Evolutionary conservation across 805 yeast species (phyloP).

Genomic region (Zygosaccharomyces lentus): DNA sequence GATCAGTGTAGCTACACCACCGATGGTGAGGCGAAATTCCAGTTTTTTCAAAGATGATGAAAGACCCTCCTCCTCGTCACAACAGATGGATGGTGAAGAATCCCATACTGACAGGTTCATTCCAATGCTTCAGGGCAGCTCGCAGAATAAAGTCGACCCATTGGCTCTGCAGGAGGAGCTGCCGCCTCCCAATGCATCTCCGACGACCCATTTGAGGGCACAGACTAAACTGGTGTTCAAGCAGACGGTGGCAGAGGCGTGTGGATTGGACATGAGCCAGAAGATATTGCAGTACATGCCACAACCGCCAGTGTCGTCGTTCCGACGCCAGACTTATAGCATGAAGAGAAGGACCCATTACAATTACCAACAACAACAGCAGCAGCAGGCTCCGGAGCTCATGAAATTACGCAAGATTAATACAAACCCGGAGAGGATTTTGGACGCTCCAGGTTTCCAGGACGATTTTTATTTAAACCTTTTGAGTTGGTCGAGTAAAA

Average conservation of each 20-base stretch:
- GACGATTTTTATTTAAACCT: constrained; percentile 91
- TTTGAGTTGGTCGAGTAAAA: constrained; percentile 80
- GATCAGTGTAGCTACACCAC: constrained; percentile 30
- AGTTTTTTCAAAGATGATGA: constrained; percentile 34
- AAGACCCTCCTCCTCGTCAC: constrained; percentile 12
- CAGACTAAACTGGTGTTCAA: constrained; percentile 51
- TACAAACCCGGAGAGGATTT: constrained; percentile 83
- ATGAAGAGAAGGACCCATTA: constrained; percentile 32
- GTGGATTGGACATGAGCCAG: constrained; percentile 80
- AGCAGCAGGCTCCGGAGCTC: constrained; percentile 47
- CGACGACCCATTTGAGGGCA: constrained; percentile 41
- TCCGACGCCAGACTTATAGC: constrained; percentile 27
- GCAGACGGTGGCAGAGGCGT: constrained; percentile 86
- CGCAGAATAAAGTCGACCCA: constrained; percentile 32
- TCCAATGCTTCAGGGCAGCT: constrained; percentile 50
- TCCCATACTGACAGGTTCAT: constrained; percentile 53
- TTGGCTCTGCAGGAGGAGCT: constrained; percentile 35
- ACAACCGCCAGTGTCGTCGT: constrained; percentile 60
- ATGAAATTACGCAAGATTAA: constrained; percentile 75
- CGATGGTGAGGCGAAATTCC: constrained; percentile 30
- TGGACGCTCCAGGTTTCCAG: constrained; percentile 92
- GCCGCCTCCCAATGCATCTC: constrained; percentile 47
- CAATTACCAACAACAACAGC: constrained; percentile 32
- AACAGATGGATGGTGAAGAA: constrained; percentile 20
- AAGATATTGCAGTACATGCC: constrained; percentile 84